phyloP scores from a whole-genome alignment of 2,329 filamentous ascomycete genomes.

The Ascochyta viciae-villosae region DNA sequence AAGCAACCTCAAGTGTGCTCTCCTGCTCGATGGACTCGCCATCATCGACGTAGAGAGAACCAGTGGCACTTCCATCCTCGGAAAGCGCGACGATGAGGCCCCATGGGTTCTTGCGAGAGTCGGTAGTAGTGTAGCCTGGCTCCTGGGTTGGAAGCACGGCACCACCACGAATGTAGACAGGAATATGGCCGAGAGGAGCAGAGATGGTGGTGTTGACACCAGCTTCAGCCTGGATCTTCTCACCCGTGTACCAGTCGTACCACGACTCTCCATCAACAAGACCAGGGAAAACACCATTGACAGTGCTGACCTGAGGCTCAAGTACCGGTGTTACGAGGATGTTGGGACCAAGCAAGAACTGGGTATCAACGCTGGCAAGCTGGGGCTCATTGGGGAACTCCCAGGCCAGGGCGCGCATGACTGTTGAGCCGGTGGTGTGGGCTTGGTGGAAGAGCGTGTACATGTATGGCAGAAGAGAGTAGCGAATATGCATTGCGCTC shows the following conservation, averaged over 20 bases:
- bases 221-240: conserved; percentile 58
- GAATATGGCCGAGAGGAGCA: conserved; percentile 72
- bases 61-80: conserved; percentile 62
- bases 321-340: conserved; percentile 74
- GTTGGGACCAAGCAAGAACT: conserved; percentile 73
- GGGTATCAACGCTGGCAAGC: conserved; percentile 70
- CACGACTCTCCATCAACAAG: conserved; percentile 66
- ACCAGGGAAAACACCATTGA: conserved; percentile 74
- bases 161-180: conserved; percentile 74
- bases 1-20: conserved; percentile 62
- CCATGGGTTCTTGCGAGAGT: conserved; percentile 70
- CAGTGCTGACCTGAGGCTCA: conserved; percentile 65
- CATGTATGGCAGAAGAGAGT: conserved; percentile 74
- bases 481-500: conserved; percentile 73
- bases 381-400: conserved; percentile 75
- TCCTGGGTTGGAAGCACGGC: conserved; percentile 72
- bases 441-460: conserved; percentile 76
- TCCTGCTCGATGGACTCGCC: conserved; percentile 70
- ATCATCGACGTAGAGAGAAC: conserved; percentile 75
- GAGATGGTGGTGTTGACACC: conserved; percentile 66
- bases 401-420: conserved; percentile 77
- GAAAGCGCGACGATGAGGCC: conserved; percentile 69
- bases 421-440: conserved; percentile 70
- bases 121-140: conserved; percentile 70
- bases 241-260: conserved; percentile 83